Base-by-base conservation (phyloP, 2,329 filamentous ascomycete species). In the Fusarium sp. region DNA sequence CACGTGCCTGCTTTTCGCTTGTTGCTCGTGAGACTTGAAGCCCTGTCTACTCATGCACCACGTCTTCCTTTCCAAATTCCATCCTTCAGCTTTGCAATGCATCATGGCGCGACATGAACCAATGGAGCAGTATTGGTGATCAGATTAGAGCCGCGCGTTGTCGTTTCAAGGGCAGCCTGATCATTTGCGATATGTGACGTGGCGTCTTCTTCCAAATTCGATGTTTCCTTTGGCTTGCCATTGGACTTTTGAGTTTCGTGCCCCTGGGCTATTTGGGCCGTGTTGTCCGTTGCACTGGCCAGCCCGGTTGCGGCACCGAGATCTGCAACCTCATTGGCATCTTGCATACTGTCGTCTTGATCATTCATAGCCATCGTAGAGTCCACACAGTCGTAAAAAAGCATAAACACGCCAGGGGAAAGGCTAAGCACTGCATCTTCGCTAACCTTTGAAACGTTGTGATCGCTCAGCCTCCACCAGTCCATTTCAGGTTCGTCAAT, bases 381-480 rank as follows among this genome's bases (percentile, higher is more conserved):
- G 64, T 92, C 90, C 30, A 92, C 84, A 51, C 89, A 90, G 79
- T 99, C 95, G 80, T 98, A 99, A 81, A 98, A 98, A 2, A 98
- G 87, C 95, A 99, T 98, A 79, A 98, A 98, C 1, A 95, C 95
- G 4, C 94, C 94, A 0, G 81, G 79, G 0, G 91, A 91, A 75
- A 97, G 92, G 5, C 86, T 87, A 56, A 96, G 84, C 1, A 97
- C 93, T 33, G 88, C 87, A 16, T 91, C 87, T 79, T 97, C 93
- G 26, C 89, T 89, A 30, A 95, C 92, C 72, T 89, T 86, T 68
- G 86, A 89, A 13, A 98, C 95, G 70, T 92, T 91, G 68, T 97
- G 93, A 77, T 98, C 95, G 80, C 95, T 98, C 33, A 98, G 86
- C 22, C 93, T 88, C 91, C 94, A 99, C 96, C 96, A 98, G 66